phyloP scores from a whole-genome alignment of 352 stramenopile genomes.

The Phytophthora rubi region DNA sequence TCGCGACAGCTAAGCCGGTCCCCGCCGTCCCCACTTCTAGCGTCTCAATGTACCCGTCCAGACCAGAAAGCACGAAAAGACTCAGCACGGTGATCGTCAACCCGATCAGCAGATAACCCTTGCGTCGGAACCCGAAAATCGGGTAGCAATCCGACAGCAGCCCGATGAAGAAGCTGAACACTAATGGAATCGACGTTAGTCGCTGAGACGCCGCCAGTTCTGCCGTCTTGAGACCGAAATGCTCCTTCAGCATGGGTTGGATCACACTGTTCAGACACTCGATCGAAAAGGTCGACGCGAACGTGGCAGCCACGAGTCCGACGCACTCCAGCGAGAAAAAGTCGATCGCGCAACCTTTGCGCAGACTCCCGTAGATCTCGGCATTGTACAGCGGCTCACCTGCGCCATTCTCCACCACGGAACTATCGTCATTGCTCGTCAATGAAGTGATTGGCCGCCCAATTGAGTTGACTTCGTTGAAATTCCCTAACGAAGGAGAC shows the following conservation, averaged over 20 bases:
- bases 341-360: conserved; percentile 41
- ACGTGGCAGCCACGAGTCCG: conserved; percentile 47
- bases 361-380: conserved; percentile 60
- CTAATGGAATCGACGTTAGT: conserved; percentile 62
- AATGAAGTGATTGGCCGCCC: background rate
- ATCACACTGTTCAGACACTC: conserved; percentile 35
- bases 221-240: conserved; percentile 35
- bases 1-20: conserved; percentile 16
- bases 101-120: conserved; percentile 82
- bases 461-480: conserved; percentile 11
- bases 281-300: conserved; percentile 50
- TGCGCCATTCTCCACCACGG: conserved; percentile 4
- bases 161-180: conserved; percentile 83
- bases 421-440: conserved; percentile 17
- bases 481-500: conserved; percentile 9
- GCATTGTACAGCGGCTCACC: conserved; percentile 51
- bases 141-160: conserved; percentile 81
- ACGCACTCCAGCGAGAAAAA: conserved; percentile 49
- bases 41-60: conserved; percentile 34
- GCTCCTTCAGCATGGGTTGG: conserved; percentile 34
- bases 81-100: conserved; percentile 36
- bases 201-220: conserved; percentile 32
- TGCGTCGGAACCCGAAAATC: conserved; percentile 80
- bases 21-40: conserved; percentile 11
- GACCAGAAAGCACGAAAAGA: conserved; percentile 34